Conservation (phyloP, 192 early-diverging fungal species). For the Phlyctochytrium planicorne region DNA sequence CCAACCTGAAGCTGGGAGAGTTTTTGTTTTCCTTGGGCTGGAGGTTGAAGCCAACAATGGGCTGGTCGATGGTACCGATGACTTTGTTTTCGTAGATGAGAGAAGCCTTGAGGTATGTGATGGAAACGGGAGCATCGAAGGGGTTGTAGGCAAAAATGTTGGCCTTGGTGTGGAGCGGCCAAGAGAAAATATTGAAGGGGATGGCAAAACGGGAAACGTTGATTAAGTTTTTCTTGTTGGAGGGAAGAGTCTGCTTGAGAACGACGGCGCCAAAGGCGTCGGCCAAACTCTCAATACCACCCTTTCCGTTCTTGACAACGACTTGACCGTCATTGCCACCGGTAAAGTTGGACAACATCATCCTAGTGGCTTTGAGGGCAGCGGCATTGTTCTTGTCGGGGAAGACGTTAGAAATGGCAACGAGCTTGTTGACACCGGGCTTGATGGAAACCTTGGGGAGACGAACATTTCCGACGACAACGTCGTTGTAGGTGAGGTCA, state of each 20-base stretch:
- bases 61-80: background rate
- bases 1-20: background rate
- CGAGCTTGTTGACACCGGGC: background rate
- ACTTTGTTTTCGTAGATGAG: background rate
- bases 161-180: no score
- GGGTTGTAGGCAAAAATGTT: constrained; percentile 1
- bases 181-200: constrained; percentile 7
- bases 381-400: background rate
- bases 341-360: background rate
- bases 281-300: background rate
- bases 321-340: background rate
- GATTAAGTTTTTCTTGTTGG: constrained; percentile 4
- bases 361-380: background rate
- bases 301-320: background rate
- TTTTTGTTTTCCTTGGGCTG: background rate
- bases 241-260: constrained; percentile 2
- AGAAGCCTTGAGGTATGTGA: background rate
- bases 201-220: background rate
- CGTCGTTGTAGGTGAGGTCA: constrained; percentile 5
- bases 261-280: background rate
- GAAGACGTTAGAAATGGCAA: constrained; percentile 4
- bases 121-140: background rate
- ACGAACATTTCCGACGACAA: background rate
- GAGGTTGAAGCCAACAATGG: background rate
- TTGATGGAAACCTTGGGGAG: constrained; percentile 1